Base-by-base conservation (phyloP, 2,329 filamentous ascomycete genomes). In the Cladosporium sp. region DNA sequence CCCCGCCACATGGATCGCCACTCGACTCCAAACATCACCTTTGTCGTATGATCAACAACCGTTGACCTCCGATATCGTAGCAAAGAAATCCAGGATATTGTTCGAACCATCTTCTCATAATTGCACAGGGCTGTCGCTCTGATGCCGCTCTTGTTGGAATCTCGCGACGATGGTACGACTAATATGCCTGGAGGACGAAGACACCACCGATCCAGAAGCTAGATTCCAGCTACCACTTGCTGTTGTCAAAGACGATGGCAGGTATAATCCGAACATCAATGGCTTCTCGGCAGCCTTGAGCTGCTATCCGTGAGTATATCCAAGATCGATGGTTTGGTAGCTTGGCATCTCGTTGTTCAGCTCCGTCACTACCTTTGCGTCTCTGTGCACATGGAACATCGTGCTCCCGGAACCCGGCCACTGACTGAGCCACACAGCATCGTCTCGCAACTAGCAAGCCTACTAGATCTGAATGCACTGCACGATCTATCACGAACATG, bases 401-500 rank as follows among this genome's bases (percentile, higher is more conserved):
- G 16, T n/a, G 18, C 26, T 32, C 14, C 3, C 11, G 3, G 16
- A 5, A 21, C 1, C 11, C 3, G 26, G 6, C 16, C 16, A n/a
- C 56, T 72, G 72, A 73, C 70, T 70, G 21, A 66, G 32, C 25
- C 25, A 57, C 60, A 61, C 81, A 97, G 93, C 72, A 87, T 97
- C 75, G 88, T 91, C 71, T 86, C 88, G 69, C 86, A 89, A 72
- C 86, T 97, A 70, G 90, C 91, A 58, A 85, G 87, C 34, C 85
- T 86, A 71, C 87, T 97, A 76, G 94, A 98, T 76, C 86, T 97
- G 59, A 97, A 94, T 77, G 90, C 91, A 16, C 86, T 97, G 72
- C 89, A 96, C 77, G 88, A 89, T 69, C 86, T 98, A 23, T 91
- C 93, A 60, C 87, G 86, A 63, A 93, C 92, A 64, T 96, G 92